These are phyloP conservation scores for Salvia miltiorrhiza DNA, from an alignment of 257 asterid genomes.

Conservation along the genomic window DNA sequence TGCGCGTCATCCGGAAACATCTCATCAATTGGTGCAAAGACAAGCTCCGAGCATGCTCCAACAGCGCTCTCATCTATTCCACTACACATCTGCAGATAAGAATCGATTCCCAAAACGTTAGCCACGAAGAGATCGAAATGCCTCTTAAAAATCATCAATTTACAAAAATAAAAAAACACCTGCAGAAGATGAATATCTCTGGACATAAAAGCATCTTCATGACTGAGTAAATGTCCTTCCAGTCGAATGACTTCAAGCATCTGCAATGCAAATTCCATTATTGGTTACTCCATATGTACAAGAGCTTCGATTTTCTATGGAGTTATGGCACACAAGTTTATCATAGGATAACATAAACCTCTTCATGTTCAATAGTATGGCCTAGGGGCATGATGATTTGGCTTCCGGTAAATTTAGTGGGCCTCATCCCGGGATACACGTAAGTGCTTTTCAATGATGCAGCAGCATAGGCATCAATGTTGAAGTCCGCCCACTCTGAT, in stretches of 20 bases:
- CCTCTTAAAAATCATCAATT: background rate
- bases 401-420: conserved; percentile 87
- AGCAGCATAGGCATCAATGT: conserved; percentile 83
- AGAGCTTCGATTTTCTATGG: too few relatives aligned
- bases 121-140: too few relatives aligned
- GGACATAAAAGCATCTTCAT: conserved; percentile 78
- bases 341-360: conserved; percentile 39
- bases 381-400: conserved; percentile 96
- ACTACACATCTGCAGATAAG: conserved; percentile 66
- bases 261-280: conserved; percentile 39
- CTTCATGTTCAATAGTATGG: conserved; percentile 93
- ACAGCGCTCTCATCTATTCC: conserved; percentile 87
- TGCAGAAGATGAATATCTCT: conserved; percentile 91
- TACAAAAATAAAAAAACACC: conserved; percentile 30
- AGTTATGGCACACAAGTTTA: too few relatives aligned
- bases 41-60: conserved; percentile 92
- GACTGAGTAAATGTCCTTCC: conserved; percentile 76
- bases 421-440: conserved; percentile 81
- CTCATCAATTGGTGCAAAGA: conserved; percentile 95
- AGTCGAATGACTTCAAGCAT: conserved; percentile 95
- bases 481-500: conserved; percentile 99
- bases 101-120: background rate
- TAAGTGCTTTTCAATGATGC: conserved; percentile 70
- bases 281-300: too few relatives aligned
- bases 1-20: conserved; percentile 95